Conservation (phyloP, 163 green algal genomes). For the Volvox carteri region DNA sequence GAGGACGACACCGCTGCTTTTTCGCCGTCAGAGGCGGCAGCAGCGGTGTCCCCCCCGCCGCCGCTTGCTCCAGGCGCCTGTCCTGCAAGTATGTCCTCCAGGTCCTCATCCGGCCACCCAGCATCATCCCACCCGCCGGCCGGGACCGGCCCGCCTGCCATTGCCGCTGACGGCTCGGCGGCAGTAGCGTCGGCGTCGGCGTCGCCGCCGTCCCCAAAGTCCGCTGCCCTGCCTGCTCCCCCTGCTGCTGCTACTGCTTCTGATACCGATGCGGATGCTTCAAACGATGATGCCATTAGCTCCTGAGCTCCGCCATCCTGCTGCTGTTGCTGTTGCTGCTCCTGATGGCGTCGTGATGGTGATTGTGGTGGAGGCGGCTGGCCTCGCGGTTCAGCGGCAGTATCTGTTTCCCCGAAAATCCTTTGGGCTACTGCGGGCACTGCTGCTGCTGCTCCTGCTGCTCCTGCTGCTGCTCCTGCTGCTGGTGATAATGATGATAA, state of each 20-base stretch:
- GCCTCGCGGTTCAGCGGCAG: no score
- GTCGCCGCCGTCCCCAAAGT: not conserved
- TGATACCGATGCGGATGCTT: not conserved
- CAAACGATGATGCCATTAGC: no score
- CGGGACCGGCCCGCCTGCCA: no score
- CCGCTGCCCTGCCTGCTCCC: slow-evolving; percentile 7
- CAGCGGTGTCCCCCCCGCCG: no score
- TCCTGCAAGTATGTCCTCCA: not conserved
- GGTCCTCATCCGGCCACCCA: not conserved
- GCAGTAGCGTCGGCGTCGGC: not conserved
- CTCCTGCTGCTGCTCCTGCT: not conserved
- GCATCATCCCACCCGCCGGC: not conserved
- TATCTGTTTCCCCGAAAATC: no score
- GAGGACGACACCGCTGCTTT: not conserved
- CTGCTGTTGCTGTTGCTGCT: not conserved
- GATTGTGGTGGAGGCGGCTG: no score
- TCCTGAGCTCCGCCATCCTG: not conserved
- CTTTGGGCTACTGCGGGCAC: no score
- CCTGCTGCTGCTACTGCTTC: not conserved
- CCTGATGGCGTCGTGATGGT: no score
- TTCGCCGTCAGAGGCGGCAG: not conserved
- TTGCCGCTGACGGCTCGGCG: not conserved
- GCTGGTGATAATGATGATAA: no score
- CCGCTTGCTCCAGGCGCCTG: not conserved
- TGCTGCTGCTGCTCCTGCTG: not conserved